phyloP scores from a whole-genome alignment of 225 moss, liverwort and hornwort species.

The Thuidium tamariscinum region DNA sequence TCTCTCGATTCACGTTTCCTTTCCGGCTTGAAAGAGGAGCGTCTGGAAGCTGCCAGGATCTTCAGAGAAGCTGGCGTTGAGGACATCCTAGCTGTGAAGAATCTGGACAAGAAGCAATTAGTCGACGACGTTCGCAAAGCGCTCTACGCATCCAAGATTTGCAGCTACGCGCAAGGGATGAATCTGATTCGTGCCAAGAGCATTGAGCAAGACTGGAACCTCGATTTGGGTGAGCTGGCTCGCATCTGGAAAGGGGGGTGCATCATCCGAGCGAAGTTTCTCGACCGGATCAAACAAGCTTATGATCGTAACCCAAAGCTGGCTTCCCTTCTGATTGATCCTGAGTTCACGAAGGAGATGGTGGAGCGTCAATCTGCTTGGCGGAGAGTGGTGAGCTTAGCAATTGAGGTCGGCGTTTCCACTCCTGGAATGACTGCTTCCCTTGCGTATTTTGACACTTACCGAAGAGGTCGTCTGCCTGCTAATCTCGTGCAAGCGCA shows the following conservation, averaged over 20 bases:
- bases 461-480: constrained; percentile 61
- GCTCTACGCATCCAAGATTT: constrained; percentile 78
- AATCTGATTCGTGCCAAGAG: constrained; percentile 89
- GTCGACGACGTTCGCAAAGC: constrained; percentile 79
- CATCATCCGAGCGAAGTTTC: constrained; percentile 63
- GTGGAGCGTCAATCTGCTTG: constrained; percentile 76
- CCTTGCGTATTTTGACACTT: constrained; percentile 79
- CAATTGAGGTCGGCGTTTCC: constrained; percentile 71
- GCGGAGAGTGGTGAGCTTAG: constrained; percentile 69
- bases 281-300: constrained; percentile 60
- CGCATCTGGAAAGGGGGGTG: constrained; percentile 94
- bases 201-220: constrained; percentile 65
- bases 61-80: constrained; percentile 58
- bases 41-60: constrained; percentile 65
- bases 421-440: constrained; percentile 84
- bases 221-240: constrained; percentile 76
- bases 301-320: constrained; percentile 75
- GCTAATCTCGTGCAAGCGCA: constrained; percentile 89
- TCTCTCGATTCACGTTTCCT: constrained; percentile 79
- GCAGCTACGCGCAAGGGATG: constrained; percentile 96
- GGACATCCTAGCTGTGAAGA: constrained; percentile 53
- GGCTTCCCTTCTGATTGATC: constrained; percentile 63
- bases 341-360: constrained; percentile 85
- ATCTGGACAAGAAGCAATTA: constrained; percentile 72
- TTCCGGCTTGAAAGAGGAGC: constrained; percentile 81